Base-by-base conservation (phyloP, 139 green algal species). In the Chlamydomonas sp. region DNA sequence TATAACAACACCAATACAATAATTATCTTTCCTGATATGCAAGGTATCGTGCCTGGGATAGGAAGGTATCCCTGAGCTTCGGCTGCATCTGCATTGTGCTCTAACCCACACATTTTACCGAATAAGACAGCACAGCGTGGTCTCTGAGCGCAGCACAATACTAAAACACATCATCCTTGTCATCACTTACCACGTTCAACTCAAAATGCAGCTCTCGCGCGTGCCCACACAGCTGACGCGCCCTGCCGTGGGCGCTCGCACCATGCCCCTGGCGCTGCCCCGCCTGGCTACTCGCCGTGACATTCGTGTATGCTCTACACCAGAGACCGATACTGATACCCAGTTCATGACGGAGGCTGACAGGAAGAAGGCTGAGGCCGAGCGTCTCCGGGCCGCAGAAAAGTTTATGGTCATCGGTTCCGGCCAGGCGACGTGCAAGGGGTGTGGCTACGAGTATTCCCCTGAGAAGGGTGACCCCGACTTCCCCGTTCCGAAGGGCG, bases 401-500 rank as follows among this genome's bases (percentile, higher is more conserved):
- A 98, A 97, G 87, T 99, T 99, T 80, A 98, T 98, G 96, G 91
- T 96, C 5, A 89, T 98, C 15, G 95, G 96, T 20, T 94, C 88
- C 0, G 96, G 96, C 57, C 92, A 94, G 63, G 97, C 95, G 0
- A 90, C 91, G 1, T 99, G 97, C 93, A 91, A 89, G 78, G 78
- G 85, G 3, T 93, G 92, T 83, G 89, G 96, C n/a, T 99, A 97
- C 87, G 89, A 95, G 79, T 99, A 99, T 90, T 84, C 80, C 12
- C 94, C 95, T 10, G 92, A 92, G 66, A 95, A 96, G 76, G 97
- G 97, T 10, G 97, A 99, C 88, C 93, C 95, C 14, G 97, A 99
- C 66, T 99, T 98, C 90, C 97, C 97, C 0, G 91, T 98, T 4
- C 64, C 96, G 0, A 91, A 83, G 68, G 97, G 97, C 63, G 94